Evolutionary conservation across 2,329 filamentous ascomycete genomes (phyloP), one percentile per base, ranked within the genome.

Genomic region (Claviceps spartinae): DNA sequence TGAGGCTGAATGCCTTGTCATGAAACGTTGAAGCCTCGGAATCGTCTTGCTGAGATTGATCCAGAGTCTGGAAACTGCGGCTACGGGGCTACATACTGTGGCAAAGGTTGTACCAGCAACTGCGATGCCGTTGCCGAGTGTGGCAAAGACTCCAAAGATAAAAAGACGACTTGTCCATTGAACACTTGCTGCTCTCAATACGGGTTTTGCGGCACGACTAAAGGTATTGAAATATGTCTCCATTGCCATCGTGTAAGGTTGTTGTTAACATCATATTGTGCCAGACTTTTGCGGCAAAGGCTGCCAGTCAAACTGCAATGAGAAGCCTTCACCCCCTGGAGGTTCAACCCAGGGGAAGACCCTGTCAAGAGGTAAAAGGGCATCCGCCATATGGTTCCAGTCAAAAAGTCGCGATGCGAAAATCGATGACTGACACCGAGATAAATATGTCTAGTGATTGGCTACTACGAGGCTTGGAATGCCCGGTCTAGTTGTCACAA

Each of bases 101-200:
- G 49, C 18, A 46, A 26, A 7, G 49, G 42, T 14, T 51, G 49
- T 18, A 56, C 4, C 14, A 51, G 49, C 13, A 26, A 46, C 11
- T 66, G 63, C 55, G 42, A 56, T 16, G 41, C 51, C 45, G 20
- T 54, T 45, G 59, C 65, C 2, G 63, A 66, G 45, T 69, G 65
- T 48, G 65, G 65, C 8, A 40, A 57, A 22, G 60, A 60, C 48
- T 58, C 65, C 2, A 55, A 53, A 0, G 18, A 52, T 7, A 47
- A 57, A 22, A 54, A 55, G n/a, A 46, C 30, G n/a, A 51, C 41
- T 3, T 69, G 66, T 44, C 67, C 65, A 2, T 58, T 71, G 1
- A 69, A 70, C 44, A 66, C 69, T 2, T 69, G 67, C 54, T 57
- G 56, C 47, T 47, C 38, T 7, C 11, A 54, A 20, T 34, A 46